These are phyloP conservation scores for Hypoxylon rubiginosum DNA, from an alignment of 2,329 filamentous ascomycete genomes.

Conservation along the genomic window DNA sequence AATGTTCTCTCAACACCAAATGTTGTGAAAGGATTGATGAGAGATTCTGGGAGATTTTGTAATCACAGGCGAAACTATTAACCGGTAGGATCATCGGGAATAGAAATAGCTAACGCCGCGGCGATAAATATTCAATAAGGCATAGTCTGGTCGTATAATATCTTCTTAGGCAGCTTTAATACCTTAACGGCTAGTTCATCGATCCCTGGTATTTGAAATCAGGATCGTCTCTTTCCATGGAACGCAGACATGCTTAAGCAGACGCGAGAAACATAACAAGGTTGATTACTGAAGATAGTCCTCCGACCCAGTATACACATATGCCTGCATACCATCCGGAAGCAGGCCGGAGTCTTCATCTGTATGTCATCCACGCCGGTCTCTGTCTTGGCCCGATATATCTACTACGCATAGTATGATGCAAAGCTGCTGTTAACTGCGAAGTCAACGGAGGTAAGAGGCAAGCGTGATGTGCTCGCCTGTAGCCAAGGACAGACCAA, in stretches of 20 bases:
- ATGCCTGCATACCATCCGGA: neutral
- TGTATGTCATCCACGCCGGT: neutral
- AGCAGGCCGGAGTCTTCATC: neutral
- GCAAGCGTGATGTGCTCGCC: neutral
- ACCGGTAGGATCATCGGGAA: neutral
- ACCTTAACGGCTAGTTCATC: neutral
- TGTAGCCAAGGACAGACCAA: neutral
- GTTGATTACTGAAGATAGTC: neutral
- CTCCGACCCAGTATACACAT: neutral
- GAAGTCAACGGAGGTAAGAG: neutral
- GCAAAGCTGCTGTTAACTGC: neutral
- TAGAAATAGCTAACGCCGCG: conserved; percentile 1
- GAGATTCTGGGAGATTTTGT: neutral
- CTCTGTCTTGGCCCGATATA: neutral
- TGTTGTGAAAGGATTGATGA: neutral
- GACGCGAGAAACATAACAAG: too few relatives aligned
- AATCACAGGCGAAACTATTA: neutral
- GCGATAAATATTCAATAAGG: neutral
- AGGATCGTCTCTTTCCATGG: neutral
- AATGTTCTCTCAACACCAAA: neutral
- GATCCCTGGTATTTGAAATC: neutral
- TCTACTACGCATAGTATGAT: neutral
- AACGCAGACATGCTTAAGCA: too few relatives aligned
- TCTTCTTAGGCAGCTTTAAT: too few relatives aligned
- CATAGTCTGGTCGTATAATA: neutral